Evolutionary conservation across 768 basidiomycete species (phyloP), one percentile per base, ranked within the genome.

Genomic region (Termitomyces sp.): DNA sequence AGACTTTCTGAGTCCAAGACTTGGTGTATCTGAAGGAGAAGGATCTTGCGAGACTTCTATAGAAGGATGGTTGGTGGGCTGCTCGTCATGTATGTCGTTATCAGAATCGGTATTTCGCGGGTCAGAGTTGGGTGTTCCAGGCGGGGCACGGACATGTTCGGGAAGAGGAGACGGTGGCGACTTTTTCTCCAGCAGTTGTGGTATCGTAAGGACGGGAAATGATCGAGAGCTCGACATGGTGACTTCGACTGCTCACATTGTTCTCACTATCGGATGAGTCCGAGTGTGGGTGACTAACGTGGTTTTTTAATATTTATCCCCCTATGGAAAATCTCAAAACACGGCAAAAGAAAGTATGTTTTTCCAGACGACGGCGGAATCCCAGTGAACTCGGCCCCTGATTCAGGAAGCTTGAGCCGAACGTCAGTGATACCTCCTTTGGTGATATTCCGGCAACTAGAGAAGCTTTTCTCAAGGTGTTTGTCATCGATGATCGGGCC

Each of bases 101-200:
- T 59, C 38, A 7, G 49, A 14, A 21, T 53, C 49, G 16, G 57
- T 58, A 32, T 27, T 38, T 4, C 44, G 57, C 8, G 17, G 2
- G 16, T 53, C 48, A 35, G 62, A 60, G 10, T 45, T 47, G 19
- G 63, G 58, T 14, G 63, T 61, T 34, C 53, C 48, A 23, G 63
- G 63, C 7, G 60, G 63, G 16, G 63, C 60, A 16, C 21, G 48
- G 40, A 61, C 21, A 29, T 50, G 57, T 32, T 54, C 59, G 12
- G 54, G 51, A 25, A 37, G n/a, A 27, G 54, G 44, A 19, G 58
- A 59, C 21, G 59, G 53, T n/a, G 53, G 44, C 11, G 32, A 42
- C 25, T 44, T 45, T 25, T 52, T 44, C n/a, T 57, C 57, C 14
- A 54, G 42, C 2, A 57, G 25, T n/a, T 42, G 52, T 16, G 53